These are phyloP conservation scores for Austroboletus eburneus DNA, from an alignment of 768 basidiomycete species.

Conservation along the genomic window DNA sequence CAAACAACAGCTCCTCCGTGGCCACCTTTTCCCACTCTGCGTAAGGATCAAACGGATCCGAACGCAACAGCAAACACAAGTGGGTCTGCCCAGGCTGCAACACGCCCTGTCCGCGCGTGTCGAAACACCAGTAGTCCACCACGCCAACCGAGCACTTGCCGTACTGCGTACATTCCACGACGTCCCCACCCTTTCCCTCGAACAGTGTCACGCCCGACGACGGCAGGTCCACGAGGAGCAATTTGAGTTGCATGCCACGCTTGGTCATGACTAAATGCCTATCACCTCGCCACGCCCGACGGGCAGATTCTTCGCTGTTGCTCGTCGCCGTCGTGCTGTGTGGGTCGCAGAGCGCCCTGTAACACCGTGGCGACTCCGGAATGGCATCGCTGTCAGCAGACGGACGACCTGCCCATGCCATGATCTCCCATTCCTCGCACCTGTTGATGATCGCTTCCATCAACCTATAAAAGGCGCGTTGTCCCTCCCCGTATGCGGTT, in stretches of 20 bases:
- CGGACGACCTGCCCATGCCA: constrained; percentile 27
- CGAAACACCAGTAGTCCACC: constrained; percentile 32
- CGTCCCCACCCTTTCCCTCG: constrained; percentile 10
- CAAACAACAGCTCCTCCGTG: constrained; percentile 27
- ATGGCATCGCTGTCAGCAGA: constrained; percentile 28
- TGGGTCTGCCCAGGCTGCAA: constrained; percentile 25
- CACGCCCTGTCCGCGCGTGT: constrained; percentile 22
- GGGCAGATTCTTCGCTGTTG: not conserved
- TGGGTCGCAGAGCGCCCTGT: constrained; percentile 17
- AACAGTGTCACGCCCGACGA: constrained; percentile 13
- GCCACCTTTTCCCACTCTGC: constrained; percentile 24
- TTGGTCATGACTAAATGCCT: constrained; percentile 30
- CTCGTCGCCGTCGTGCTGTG: not conserved
- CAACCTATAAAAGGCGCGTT: constrained; percentile 28
- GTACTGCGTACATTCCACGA: constrained; percentile 14
- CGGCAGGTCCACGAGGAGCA: constrained; percentile 22
- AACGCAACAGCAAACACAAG: constrained; percentile 25
- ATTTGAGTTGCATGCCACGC: constrained; percentile 27
- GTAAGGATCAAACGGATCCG: constrained; percentile 29
- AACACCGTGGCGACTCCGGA: constrained; percentile 30
- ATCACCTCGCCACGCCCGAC: constrained; percentile 24
- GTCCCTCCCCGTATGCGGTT: constrained; percentile 34
- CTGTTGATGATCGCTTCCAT: constrained; percentile 28
- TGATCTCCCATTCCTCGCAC: constrained; percentile 31
- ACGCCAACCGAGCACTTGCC: constrained; percentile 24